These are phyloP conservation scores for Aspergillus brunneoviolaceus DNA, from an alignment of 2,329 filamentous ascomycete species.

Conservation along the genomic window DNA sequence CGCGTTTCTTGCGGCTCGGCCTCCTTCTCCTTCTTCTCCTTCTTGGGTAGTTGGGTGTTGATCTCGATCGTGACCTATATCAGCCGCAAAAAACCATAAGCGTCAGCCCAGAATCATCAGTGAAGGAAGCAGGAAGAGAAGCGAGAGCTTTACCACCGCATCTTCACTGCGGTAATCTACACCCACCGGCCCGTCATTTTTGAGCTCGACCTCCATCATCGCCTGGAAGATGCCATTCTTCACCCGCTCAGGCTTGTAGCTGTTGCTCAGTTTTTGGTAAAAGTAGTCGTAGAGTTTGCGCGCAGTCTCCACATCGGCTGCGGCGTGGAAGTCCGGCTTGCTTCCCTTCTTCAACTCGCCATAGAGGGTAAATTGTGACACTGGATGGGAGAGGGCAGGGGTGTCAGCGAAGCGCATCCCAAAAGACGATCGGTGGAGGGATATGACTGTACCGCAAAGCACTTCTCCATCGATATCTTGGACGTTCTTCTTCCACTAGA, in stretches of 20 bases:
- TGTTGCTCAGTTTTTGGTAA: constrained; percentile 69
- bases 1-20: constrained; percentile 14
- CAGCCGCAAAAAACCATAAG: constrained; percentile 7
- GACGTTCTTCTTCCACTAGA: constrained; percentile 85
- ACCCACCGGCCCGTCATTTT: constrained; percentile 80
- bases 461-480: constrained; percentile 87
- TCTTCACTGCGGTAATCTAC: constrained; percentile 58
- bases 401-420: constrained; percentile 1
- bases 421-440: not conserved
- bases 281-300: constrained; percentile 82
- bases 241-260: constrained; percentile 72
- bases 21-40: constrained; percentile 25
- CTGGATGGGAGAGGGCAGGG: constrained; percentile 46
- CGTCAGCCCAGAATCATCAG: constrained; percentile 6
- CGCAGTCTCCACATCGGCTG: constrained; percentile 74
- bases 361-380: constrained; percentile 94
- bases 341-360: constrained; percentile 93
- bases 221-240: constrained; percentile 97
- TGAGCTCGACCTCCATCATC: constrained; percentile 95
- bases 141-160: constrained; percentile 53
- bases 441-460: constrained; percentile 71
- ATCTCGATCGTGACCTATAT: constrained; percentile 48
- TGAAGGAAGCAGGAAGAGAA: constrained; percentile 24
- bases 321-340: constrained; percentile 92
- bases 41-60: constrained; percentile 46